Evolutionary conservation across 345 rosid species (phyloP).

Genomic region (Citrus glauca): DNA sequence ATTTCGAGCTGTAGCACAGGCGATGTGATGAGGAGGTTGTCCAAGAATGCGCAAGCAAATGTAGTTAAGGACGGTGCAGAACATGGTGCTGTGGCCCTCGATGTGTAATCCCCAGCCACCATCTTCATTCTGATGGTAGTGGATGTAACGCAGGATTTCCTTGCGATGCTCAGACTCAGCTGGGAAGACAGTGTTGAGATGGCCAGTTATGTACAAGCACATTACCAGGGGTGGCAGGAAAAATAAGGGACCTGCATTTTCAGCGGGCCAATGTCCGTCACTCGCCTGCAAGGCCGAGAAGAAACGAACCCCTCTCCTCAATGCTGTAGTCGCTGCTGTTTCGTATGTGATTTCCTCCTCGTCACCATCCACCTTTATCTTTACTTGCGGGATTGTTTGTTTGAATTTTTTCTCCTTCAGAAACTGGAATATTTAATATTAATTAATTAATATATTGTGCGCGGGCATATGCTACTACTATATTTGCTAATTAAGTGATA

Average conservation of each 20-base stretch:
- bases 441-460: too few species aligned
- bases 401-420: constrained; percentile 27
- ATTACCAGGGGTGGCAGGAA: constrained; percentile 24
- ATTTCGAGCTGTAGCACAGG: constrained; percentile 30
- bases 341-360: constrained; percentile 26
- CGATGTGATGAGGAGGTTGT: constrained; percentile 15
- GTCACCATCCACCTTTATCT: constrained; percentile 19
- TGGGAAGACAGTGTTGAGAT: constrained; percentile 28
- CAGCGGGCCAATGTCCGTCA: constrained; percentile 44
- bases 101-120: constrained; percentile 41
- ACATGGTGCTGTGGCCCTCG: constrained; percentile 39
- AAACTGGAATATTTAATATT: constrained; percentile 14
- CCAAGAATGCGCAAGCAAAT: constrained; percentile 38
- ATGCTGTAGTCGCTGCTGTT: constrained; percentile 11
- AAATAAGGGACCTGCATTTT: constrained; percentile 36
- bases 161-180: constrained; percentile 23
- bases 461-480: rapidly evolving
- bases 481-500: too few species aligned
- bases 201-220: constrained; percentile 37
- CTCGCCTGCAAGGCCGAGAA: constrained; percentile 37
- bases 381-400: constrained; percentile 26
- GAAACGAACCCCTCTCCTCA: constrained; percentile 29
- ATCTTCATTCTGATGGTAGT: constrained; percentile 36
- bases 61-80: constrained; percentile 29
- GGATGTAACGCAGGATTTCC: constrained; percentile 35